Base-by-base conservation (phyloP, 1,284 basidiomycete genomes). In the Rhizopogon parksii region DNA sequence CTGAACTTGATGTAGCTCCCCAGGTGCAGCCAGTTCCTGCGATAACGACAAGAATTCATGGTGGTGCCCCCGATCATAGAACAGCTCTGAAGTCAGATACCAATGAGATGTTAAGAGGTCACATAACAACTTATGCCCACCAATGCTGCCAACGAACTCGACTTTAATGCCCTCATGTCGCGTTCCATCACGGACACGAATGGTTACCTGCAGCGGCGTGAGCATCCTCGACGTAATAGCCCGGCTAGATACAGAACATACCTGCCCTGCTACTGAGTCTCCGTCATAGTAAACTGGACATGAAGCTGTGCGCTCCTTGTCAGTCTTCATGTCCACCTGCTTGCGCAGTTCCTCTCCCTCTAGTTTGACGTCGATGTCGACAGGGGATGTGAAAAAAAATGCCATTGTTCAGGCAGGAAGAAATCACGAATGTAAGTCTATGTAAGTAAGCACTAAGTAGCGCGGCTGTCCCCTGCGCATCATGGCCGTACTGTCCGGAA, bases 161-260 rank as follows among this genome's bases (percentile, higher is more conserved):
- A 99, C 90, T 69, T 97, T 95, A 65, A 99, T 95, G 1, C 96
- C 95, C 47, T 99, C 95, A 62, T 99, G 96, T 70, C 89, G 93
- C 81, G 97, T 98, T 11, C 95, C 95, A 63, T 98, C 95, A 46
- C 93, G 82, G 12, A 95, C 86, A 27, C 93, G 82, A 49, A 98
- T 85, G 14, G 85, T 78, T 1, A 93, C 88, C 91, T 96, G 61
- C 12, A 39, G 21, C 21, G 30, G 40, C 19, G 40, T 66, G 24
- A 47, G 21, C 30, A 45, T n/a, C 24, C 24, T 14, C 6, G 14
- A 50, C 9, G 9, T 50, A 25, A 27, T 24, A 30, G 21, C 14
- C 7, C 8, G 27, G 19, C 21, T 11, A 37, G 24, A 12, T 27
- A 34, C 39, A 38, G 53, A 38, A 73, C 83, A 62, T 61, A 94